Evolutionary conservation across 345 rosid species (phyloP).

Genomic region (Erodium maritimum): DNA sequence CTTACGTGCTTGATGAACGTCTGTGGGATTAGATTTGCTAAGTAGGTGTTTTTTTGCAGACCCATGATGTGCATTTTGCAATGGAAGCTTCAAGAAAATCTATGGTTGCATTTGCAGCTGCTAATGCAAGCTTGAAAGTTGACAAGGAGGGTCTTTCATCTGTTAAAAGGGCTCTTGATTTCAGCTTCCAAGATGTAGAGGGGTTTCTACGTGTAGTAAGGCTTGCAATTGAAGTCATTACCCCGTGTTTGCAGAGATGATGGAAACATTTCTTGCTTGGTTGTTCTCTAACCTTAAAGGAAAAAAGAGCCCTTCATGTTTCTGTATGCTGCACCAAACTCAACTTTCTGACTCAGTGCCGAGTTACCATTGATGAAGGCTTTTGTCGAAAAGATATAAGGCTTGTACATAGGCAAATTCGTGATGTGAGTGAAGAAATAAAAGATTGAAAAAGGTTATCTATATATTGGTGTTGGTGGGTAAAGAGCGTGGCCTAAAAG

Average conservation of each 20-base stretch:
- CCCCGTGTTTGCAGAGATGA: conserved; percentile 13
- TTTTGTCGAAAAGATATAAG: no score
- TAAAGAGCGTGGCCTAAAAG: no score
- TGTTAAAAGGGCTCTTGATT: conserved; percentile 50
- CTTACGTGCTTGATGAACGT: background rate
- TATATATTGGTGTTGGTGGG: no score
- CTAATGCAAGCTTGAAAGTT: conserved; percentile 26
- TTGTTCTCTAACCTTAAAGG: no score
- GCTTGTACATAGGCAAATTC: no score
- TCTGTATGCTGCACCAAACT: no score
- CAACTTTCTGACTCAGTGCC: no score
- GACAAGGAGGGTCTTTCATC: conserved; percentile 29
- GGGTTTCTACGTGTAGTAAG: conserved; percentile 44
- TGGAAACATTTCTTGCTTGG: no score
- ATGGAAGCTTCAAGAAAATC: conserved; percentile 73
- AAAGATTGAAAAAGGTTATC: no score
- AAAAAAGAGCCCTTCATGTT: no score
- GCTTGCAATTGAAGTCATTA: conserved; percentile 43
- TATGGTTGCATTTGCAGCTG: conserved; percentile 38
- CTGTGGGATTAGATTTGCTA: background rate
- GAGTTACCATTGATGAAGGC: no score
- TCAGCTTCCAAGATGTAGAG: conserved; percentile 68
- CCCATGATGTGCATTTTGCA: conserved; percentile 43
- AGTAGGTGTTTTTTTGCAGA: conserved; percentile 32
- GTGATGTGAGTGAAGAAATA: no score